These are phyloP conservation scores for Middelhovenomyces tepae DNA, from an alignment of 805 yeast genomes.

Conservation along the genomic window DNA sequence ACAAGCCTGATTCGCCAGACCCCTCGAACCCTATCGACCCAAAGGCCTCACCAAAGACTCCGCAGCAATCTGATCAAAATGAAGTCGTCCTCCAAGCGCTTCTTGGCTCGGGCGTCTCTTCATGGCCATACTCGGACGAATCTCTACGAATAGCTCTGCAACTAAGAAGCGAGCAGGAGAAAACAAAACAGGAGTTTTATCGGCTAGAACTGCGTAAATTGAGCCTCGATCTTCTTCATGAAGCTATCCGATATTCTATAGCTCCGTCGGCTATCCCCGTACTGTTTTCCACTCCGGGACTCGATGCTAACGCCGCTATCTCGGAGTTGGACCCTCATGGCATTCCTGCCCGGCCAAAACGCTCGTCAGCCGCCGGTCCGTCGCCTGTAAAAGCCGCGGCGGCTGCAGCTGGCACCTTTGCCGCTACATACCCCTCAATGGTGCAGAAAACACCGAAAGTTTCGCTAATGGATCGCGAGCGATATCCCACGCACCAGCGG, in stretches of 20 bases:
- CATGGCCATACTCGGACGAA: conserved; percentile 50
- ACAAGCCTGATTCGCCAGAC: no score
- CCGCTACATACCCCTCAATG: conserved; percentile 6
- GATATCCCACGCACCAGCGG: conserved; percentile 17
- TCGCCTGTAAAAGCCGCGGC: conserved; percentile 13
- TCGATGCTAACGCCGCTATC: conserved; percentile 14
- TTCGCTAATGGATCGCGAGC: conserved; percentile 12
- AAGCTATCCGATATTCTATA: conserved; percentile 51
- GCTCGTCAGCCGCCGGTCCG: conserved; percentile 4
- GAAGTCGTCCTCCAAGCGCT: conserved; percentile 21
- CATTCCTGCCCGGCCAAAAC: conserved; percentile 4
- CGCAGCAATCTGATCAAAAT: conserved; percentile 7
- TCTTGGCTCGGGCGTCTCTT: conserved; percentile 44
- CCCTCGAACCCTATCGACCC: no score
- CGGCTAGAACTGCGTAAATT: conserved; percentile 52
- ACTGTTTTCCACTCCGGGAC: conserved; percentile 38
- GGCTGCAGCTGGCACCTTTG: conserved; percentile 14
- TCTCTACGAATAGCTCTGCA: conserved; percentile 51
- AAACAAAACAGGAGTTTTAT: conserved; percentile 72
- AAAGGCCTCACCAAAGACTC: no score
- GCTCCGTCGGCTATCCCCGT: conserved; percentile 58
- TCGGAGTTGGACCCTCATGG: conserved; percentile 6
- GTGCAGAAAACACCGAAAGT: conserved; percentile 4
- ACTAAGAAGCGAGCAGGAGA: conserved; percentile 64
- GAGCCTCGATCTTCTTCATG: conserved; percentile 52